Base-by-base conservation (phyloP, 208 protist genomes). In the Trypanosomatidae sp. region DNA sequence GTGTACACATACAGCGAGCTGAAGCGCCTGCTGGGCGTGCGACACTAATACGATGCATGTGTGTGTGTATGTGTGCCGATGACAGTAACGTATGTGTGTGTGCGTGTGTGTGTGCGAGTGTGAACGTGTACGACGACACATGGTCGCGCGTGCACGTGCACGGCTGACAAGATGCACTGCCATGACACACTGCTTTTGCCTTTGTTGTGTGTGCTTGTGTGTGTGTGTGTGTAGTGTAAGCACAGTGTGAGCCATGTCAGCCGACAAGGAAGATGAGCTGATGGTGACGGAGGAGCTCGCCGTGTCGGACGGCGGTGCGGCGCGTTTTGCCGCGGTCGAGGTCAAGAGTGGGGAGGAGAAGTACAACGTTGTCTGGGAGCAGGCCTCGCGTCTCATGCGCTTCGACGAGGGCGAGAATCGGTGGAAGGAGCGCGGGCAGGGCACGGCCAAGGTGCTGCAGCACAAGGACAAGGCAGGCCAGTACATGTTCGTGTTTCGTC, bases 341-440 rank as follows among this genome's bases (percentile, higher is more conserved):
- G 66, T 88, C 33, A 83, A 79, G 53, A 92, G 59, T 43, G 88
- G 81, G 22, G 83, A 92, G 58, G 84, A 95, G 44, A 66, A 79
- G 43, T 89, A 73, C 44, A 63, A 87, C 41, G 26, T 78, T 3
- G 49, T 81, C 3, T 95, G 71, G 67, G 58, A 87, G 52, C 53
- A 76, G 35, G 53, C 50, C 6, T 73, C 54, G 27, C 91, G 92
- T 68, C 66, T 93, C 16, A 58, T 88, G 24, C 84, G 88, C 43
- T 95, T 95, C 48, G 84, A 95, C 37, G 84, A 95, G 48, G 88
- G 82, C 22, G 85, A 93, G 60, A 95, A 95, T 48, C 48, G 66
- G 54, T 95, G 88, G 88, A 95, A 93, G 69, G 88, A 95, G 66
- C 73, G 88, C 33, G 88, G 82, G 0, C 62, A 85, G 48, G 88